These are phyloP conservation scores for Nasturtium officinale DNA, from an alignment of 345 rosid species.

Conservation along the genomic window DNA sequence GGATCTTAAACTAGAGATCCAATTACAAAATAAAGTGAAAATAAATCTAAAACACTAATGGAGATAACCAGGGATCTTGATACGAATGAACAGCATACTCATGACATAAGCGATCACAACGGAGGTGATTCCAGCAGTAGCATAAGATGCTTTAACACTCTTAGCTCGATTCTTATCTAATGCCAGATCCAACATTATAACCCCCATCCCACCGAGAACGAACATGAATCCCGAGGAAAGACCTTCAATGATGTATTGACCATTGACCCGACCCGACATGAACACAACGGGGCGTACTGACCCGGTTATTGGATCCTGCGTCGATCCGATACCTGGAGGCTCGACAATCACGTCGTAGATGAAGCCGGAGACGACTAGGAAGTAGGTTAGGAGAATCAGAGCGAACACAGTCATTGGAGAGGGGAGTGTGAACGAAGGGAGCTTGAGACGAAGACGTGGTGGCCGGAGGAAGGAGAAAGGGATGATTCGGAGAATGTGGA, in stretches of 20 bases:
- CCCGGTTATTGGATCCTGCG: conserved; percentile 85
- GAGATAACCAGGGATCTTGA: conserved; percentile 96
- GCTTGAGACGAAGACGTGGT: conserved; percentile 89
- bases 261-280: conserved; percentile 86
- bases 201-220: conserved; percentile 83
- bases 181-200: conserved; percentile 83
- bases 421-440: conserved; percentile 80
- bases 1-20: conserved; percentile 10
- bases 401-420: conserved; percentile 87
- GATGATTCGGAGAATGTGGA: conserved; percentile 58
- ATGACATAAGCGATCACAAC: conserved; percentile 74
- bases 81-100: conserved; percentile 96
- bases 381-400: conserved; percentile 89
- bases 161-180: conserved; percentile 85
- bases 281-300: conserved; percentile 89
- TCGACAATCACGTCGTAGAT: conserved; percentile 93
- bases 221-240: conserved; percentile 98
- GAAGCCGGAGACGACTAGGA: conserved; percentile 88
- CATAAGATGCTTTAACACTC: conserved; percentile 76
- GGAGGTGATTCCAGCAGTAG: conserved; percentile 75
- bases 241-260: conserved; percentile 98
- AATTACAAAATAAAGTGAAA: conserved; percentile 19
- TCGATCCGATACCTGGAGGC: conserved; percentile 97
- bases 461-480: conserved; percentile 79
- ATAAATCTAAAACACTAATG: conserved; percentile 23